phyloP scores from a whole-genome alignment of 805 yeast species.

The Yamadazyma sp. region DNA sequence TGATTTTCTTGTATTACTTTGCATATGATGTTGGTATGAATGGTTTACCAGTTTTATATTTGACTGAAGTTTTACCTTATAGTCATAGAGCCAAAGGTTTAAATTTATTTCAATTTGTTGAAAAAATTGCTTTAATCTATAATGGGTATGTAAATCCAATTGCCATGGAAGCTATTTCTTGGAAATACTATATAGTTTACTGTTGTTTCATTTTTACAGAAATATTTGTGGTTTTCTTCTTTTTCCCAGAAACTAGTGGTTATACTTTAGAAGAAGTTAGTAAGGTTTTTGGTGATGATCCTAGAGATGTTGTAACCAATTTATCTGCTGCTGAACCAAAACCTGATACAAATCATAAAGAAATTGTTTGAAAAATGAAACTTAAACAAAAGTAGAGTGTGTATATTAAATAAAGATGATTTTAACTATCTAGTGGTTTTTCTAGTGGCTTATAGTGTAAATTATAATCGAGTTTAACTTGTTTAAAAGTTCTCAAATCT shows the following conservation, averaged over 20 bases:
- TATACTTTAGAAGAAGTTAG: slow-evolving; percentile 42
- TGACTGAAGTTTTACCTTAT: slow-evolving; percentile 40
- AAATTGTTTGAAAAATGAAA: background rate
- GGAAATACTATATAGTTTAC: slow-evolving; percentile 45
- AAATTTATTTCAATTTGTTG: slow-evolving; percentile 22
- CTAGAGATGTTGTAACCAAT: background rate
- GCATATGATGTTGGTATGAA: slow-evolving; percentile 33
- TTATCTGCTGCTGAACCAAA: slow-evolving; percentile 2
- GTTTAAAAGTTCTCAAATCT: no score
- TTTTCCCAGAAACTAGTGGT: slow-evolving; percentile 42
- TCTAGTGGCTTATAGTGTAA: no score
- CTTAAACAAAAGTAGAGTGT: no score
- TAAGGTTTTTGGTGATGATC: slow-evolving; percentile 35
- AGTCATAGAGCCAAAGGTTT: slow-evolving; percentile 40
- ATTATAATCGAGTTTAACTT: no score
- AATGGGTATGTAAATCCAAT: slow-evolving; percentile 30
- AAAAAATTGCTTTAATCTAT: slow-evolving; percentile 18
- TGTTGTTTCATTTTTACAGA: slow-evolving; percentile 27
- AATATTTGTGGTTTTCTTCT: slow-evolving; percentile 27
- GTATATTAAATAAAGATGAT: no score
- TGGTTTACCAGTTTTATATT: slow-evolving; percentile 44
- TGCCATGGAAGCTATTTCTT: slow-evolving; percentile 39
- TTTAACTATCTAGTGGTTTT: no score
- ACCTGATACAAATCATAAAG: background rate
- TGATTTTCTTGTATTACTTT: slow-evolving; percentile 21